Conservation (phyloP, 257 asterid species). For the Prunella vulgaris region DNA sequence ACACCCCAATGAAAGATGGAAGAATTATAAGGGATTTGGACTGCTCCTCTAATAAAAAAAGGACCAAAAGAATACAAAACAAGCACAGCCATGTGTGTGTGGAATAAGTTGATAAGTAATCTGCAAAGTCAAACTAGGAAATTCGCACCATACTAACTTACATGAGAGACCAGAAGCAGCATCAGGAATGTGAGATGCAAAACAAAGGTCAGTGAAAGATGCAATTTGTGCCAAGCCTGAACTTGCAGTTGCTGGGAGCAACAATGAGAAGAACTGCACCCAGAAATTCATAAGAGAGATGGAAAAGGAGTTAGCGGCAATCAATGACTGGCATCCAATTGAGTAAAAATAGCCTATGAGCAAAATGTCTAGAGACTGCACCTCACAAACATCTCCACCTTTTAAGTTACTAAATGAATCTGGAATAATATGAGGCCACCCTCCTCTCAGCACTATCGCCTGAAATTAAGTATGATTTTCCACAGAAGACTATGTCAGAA, state of each 20-base stretch:
- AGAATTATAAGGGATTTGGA: neutral
- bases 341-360: neutral
- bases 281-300: neutral
- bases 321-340: conserved; percentile 4
- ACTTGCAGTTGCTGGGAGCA: conserved; percentile 41
- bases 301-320: conserved; percentile 11
- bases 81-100: neutral
- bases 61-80: neutral
- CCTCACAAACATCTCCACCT: conserved; percentile 33
- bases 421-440: conserved; percentile 24
- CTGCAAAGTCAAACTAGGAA: neutral
- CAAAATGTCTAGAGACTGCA: conserved; percentile 17
- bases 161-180: conserved; percentile 51
- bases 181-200: conserved; percentile 42
- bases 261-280: conserved; percentile 36
- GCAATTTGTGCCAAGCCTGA: conserved; percentile 47
- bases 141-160: conserved; percentile 18
- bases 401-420: conserved; percentile 27
- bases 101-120: neutral
- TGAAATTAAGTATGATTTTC: conserved; percentile 15
- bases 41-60: neutral
- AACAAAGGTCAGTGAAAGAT: conserved; percentile 44
- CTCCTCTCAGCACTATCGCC: conserved; percentile 29
- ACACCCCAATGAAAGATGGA: neutral
- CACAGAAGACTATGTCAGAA: conserved; percentile 13